Evolutionary conservation across 2,329 filamentous ascomycete species (phyloP).

Genomic region (Penicillium olsonii): DNA sequence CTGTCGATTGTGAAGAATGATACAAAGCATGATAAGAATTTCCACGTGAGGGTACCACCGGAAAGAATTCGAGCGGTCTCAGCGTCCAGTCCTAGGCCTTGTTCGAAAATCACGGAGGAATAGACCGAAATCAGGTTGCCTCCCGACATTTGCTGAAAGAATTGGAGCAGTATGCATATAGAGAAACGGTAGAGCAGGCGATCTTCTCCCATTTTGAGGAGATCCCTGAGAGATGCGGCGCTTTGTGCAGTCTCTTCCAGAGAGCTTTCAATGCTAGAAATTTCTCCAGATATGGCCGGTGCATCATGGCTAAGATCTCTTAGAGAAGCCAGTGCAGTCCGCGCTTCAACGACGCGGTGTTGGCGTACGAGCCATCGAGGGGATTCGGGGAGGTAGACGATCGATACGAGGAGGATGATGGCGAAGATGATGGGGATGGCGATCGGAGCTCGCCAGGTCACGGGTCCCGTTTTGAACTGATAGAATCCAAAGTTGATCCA

Average conservation of each 20-base stretch:
- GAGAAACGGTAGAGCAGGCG: slow-evolving; percentile 8
- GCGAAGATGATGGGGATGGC: slow-evolving; percentile 8
- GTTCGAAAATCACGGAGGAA: slow-evolving; percentile 8
- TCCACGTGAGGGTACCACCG: slow-evolving; percentile 55
- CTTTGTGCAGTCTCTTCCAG: slow-evolving; percentile 5
- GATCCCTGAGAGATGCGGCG: slow-evolving; percentile 6
- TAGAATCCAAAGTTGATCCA: slow-evolving; percentile 15
- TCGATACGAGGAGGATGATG: not conserved
- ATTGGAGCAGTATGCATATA: slow-evolving; percentile 12
- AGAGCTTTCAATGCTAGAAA: slow-evolving; percentile 5
- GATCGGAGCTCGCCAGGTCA: slow-evolving; percentile 7
- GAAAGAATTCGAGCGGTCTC: slow-evolving; percentile 37
- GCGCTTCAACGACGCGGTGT: slow-evolving; percentile 6
- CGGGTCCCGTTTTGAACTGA: slow-evolving; percentile 4
- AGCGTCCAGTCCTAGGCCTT: slow-evolving; percentile 2
- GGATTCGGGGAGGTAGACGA: slow-evolving; percentile 10
- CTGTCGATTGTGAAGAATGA: slow-evolving; percentile 54
- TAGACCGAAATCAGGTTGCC: slow-evolving; percentile 14
- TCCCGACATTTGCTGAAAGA: slow-evolving; percentile 14
- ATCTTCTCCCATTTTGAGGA: slow-evolving; percentile 11
- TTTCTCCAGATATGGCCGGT: not conserved
- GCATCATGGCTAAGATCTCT: slow-evolving; percentile 2
- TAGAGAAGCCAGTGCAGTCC: slow-evolving; percentile 5
- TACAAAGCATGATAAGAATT: slow-evolving; percentile 55
- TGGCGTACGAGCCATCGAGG: slow-evolving; percentile 10